These are phyloP conservation scores for Rhododendron ferrugineum DNA, from an alignment of 148 eudicot species.

Conservation along the genomic window DNA sequence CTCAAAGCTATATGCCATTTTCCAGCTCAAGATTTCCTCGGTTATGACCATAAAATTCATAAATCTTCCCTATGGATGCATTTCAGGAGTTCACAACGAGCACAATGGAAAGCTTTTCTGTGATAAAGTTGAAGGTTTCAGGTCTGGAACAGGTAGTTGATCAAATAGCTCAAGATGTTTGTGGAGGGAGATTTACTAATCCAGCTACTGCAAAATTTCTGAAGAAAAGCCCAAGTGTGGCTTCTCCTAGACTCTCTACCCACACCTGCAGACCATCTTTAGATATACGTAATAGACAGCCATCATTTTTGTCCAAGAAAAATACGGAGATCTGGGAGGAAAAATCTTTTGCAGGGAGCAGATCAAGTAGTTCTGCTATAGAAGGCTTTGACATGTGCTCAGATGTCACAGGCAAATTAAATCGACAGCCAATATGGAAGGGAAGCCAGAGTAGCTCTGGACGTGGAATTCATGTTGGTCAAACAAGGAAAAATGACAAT, in stretches of 20 bases:
- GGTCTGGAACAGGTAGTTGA: conserved; percentile 61
- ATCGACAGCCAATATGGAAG: conserved; percentile 29
- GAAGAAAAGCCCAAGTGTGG: conserved; percentile 38
- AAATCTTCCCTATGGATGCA: neutral
- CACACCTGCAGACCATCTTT: conserved; percentile 64
- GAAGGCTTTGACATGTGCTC: conserved; percentile 30
- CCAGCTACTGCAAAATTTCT: conserved; percentile 26
- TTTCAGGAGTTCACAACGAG: conserved; percentile 59
- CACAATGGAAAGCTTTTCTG: conserved; percentile 58
- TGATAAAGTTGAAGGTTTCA: conserved; percentile 63
- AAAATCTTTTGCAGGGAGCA: conserved; percentile 25
- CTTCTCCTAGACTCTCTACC: conserved; percentile 61
- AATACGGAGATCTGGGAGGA: conserved; percentile 40
- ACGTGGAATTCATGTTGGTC: conserved; percentile 25
- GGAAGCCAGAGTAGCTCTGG: conserved; percentile 24
- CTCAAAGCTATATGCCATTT: neutral
- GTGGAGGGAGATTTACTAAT: conserved; percentile 39
- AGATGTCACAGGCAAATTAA: conserved; percentile 32
- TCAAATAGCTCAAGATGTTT: conserved; percentile 40
- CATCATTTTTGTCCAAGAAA: conserved; percentile 30
- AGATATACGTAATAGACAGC: conserved; percentile 34
- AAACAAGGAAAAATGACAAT: conserved; percentile 28
- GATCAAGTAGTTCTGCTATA: conserved; percentile 33
- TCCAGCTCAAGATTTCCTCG: neutral
- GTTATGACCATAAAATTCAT: neutral